phyloP scores from a whole-genome alignment of 768 basidiomycete species.

The Boletus subcaerulescens region DNA sequence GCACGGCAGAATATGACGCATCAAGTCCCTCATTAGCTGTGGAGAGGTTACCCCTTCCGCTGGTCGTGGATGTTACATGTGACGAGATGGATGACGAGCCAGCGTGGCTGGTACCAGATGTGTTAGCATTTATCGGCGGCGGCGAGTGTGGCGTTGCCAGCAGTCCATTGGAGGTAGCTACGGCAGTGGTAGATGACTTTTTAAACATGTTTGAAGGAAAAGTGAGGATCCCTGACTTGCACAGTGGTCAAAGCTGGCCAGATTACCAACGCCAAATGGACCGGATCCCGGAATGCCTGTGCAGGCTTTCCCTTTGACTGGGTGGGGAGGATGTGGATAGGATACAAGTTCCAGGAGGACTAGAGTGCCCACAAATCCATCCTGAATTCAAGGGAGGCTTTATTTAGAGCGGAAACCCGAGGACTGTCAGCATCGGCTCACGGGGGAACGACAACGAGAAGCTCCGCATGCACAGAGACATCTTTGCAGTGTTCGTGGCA shows the following conservation, averaged over 20 bases:
- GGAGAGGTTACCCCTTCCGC: background rate
- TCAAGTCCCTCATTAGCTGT: background rate
- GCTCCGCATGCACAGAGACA: conserved; percentile 5
- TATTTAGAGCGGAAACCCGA: conserved; percentile 6
- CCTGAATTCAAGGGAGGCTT: background rate
- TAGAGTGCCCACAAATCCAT: background rate
- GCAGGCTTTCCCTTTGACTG: background rate
- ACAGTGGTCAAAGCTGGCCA: background rate
- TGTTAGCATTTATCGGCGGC: background rate
- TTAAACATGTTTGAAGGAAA: background rate
- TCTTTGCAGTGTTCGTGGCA: conserved; percentile 2
- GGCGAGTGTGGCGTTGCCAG: background rate
- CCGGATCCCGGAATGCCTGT: background rate
- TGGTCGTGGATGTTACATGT: background rate
- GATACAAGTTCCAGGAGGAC: background rate
- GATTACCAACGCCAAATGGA: background rate
- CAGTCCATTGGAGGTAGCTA: background rate
- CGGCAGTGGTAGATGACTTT: background rate
- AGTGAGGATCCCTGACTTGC: background rate
- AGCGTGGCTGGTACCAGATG: background rate
- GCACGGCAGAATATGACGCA: background rate
- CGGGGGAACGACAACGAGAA: conserved; percentile 8
- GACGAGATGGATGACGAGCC: background rate
- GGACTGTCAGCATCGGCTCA: background rate
- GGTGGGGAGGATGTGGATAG: background rate